These are phyloP conservation scores for Macrolepiota albuminosa DNA, from an alignment of 768 basidiomycete genomes.

Conservation along the genomic window DNA sequence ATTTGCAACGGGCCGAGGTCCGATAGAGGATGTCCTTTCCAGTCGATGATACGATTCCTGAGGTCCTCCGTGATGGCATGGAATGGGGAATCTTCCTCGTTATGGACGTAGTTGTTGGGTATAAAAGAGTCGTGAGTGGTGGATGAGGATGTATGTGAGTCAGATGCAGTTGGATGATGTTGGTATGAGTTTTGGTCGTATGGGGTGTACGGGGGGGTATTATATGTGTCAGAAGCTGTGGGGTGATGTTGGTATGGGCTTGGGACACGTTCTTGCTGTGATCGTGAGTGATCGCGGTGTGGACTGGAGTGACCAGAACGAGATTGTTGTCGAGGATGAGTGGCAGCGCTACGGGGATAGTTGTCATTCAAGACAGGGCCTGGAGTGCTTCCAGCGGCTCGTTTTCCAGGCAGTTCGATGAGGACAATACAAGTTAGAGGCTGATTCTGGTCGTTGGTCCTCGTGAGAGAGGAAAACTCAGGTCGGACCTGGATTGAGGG, in stretches of 20 bases:
- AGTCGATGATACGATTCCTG: slow-evolving; percentile 86
- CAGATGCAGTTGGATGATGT: slow-evolving; percentile 24
- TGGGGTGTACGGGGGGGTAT: slow-evolving; percentile 26
- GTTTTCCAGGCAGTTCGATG: slow-evolving; percentile 85
- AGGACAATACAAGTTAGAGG: slow-evolving; percentile 92
- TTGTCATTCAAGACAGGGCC: slow-evolving; percentile 49
- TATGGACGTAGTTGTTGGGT: slow-evolving; percentile 30
- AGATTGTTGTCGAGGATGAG: slow-evolving; percentile 20
- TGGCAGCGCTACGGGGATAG: slow-evolving; percentile 29
- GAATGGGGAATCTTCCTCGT: slow-evolving; percentile 75
- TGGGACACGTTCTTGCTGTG: slow-evolving; percentile 22
- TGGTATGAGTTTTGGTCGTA: slow-evolving; percentile 25
- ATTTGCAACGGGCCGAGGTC: slow-evolving; percentile 87
- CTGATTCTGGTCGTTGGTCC: slow-evolving; percentile 66
- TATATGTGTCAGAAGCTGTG: slow-evolving; percentile 27
- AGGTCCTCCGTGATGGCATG: slow-evolving; percentile 84
- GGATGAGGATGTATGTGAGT: slow-evolving; percentile 27
- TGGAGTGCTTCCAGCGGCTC: slow-evolving; percentile 45
- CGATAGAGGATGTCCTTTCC: slow-evolving; percentile 91
- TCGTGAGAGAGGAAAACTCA: slow-evolving; percentile 80
- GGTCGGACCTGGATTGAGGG: slow-evolving; percentile 93
- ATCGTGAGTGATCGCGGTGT: slow-evolving; percentile 26
- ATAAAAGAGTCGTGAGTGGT: slow-evolving; percentile 27
- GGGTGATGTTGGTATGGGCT: slow-evolving; percentile 25
- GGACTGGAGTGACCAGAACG: slow-evolving; percentile 42